Evolutionary conservation across 23 red algal genomes (phyloP).

Genomic region (Gracilaria domingensis): DNA sequence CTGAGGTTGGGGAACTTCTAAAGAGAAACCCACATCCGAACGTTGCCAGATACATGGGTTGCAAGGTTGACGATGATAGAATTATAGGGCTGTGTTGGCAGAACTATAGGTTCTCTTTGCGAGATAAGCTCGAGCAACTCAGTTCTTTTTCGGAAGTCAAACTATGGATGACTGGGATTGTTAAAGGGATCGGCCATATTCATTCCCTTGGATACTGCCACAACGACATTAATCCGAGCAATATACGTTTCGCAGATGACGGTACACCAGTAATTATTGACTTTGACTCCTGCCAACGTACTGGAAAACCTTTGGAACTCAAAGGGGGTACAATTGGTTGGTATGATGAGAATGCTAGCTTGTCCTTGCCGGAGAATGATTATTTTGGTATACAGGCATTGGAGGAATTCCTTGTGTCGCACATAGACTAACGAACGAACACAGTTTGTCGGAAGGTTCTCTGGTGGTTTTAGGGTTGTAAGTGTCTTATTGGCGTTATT

Average conservation of each 20-base stretch:
- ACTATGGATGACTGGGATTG: slow-evolving; percentile 4
- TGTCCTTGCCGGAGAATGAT: slow-evolving; percentile 25
- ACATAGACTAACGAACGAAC: neutral
- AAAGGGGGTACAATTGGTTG: slow-evolving; percentile 12
- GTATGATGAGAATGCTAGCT: neutral
- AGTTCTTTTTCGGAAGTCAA: slow-evolving; percentile 16
- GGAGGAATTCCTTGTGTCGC: slow-evolving; percentile 3
- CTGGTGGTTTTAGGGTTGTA: too few relatives aligned
- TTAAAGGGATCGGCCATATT: slow-evolving; percentile 18
- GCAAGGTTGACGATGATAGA: slow-evolving; percentile 1
- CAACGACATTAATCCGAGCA: slow-evolving; percentile 45
- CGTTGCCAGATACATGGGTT: slow-evolving; percentile 23
- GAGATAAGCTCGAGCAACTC: slow-evolving; percentile 10
- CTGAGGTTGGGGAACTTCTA: slow-evolving; percentile 17
- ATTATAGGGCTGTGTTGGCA: slow-evolving; percentile 26
- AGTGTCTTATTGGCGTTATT: too few relatives aligned
- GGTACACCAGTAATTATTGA: slow-evolving; percentile 21
- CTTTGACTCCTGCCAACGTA: slow-evolving; percentile 35
- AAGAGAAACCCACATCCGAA: slow-evolving; percentile 1
- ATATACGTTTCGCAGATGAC: slow-evolving; percentile 24
- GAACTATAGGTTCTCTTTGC: slow-evolving; percentile 15
- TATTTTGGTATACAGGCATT: neutral
- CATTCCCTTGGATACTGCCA: slow-evolving; percentile 49
- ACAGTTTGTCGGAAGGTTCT: too few relatives aligned
- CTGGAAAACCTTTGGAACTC: slow-evolving; percentile 8